These are phyloP conservation scores for Ogataea hybrid DNA, from an alignment of 1,139 yeast species.

Conservation along the genomic window DNA sequence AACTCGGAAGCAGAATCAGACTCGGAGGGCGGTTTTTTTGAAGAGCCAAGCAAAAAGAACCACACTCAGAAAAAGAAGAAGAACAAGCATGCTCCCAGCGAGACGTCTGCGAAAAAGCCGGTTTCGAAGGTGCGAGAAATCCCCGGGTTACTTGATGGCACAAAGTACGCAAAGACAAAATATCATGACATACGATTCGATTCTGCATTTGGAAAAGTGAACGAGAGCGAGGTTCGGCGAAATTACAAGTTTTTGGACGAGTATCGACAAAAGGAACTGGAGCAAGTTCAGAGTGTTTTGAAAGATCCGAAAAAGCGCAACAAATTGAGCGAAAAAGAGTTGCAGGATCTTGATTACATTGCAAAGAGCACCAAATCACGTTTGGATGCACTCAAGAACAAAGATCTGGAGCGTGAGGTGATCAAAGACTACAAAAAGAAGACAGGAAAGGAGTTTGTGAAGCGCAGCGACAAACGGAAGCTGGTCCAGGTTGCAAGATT, in stretches of 20 bases:
- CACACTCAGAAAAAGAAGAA: constrained; percentile 18
- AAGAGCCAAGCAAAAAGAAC: constrained; percentile 19
- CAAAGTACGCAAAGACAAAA: constrained; percentile 37
- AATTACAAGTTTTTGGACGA: constrained; percentile 85
- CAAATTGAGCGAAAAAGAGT: constrained; percentile 46
- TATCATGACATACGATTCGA: constrained; percentile 87
- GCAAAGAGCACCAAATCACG: constrained; percentile 69
- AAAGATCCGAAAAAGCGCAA: constrained; percentile 51
- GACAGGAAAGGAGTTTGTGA: constrained; percentile 59
- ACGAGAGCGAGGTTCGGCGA: constrained; percentile 59
- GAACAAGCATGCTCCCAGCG: constrained; percentile 78
- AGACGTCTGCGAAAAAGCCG: constrained; percentile 65
- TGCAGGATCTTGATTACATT: constrained; percentile 50
- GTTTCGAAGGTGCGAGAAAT: constrained; percentile 69
- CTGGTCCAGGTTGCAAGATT: constrained; percentile 86
- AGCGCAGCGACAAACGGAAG: constrained; percentile 78
- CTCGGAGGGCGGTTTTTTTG: constrained; percentile 28
- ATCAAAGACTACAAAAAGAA: constrained; percentile 50
- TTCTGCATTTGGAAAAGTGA: constrained; percentile 84
- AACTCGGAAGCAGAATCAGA: constrained; percentile 18
- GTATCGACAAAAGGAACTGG: constrained; percentile 71
- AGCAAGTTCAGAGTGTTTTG: constrained; percentile 54
- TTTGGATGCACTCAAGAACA: constrained; percentile 70
- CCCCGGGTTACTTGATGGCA: constrained; percentile 56
- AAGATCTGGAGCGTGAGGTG: constrained; percentile 71